These are phyloP conservation scores for Sanghuangporus weigelae DNA, from an alignment of 1,284 basidiomycete species.

Conservation along the genomic window DNA sequence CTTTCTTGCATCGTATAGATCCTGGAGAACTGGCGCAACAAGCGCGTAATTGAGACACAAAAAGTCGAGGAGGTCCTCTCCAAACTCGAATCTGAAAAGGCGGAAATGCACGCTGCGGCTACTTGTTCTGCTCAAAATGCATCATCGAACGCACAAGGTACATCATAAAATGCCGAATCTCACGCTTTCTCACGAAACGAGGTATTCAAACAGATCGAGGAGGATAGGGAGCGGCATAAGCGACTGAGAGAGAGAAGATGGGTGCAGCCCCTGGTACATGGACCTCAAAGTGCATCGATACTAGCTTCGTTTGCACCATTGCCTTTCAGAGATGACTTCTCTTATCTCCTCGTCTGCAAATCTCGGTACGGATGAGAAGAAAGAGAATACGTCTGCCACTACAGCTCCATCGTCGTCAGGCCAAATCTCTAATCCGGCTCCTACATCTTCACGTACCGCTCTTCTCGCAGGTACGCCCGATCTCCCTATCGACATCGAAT, in stretches of 20 bases:
- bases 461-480: not conserved
- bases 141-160: not conserved
- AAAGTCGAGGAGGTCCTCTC: conserved; percentile 64
- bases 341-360: conserved; percentile 22
- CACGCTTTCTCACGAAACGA: conserved; percentile 55
- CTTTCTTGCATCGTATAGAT: conserved; percentile 49
- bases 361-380: conserved; percentile 17
- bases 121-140: conserved; percentile 3
- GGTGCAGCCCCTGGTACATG: conserved; percentile 73
- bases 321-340: conserved; percentile 21
- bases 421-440: not conserved
- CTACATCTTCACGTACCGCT: not conserved
- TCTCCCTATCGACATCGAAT: conserved; percentile 68
- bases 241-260: conserved; percentile 87
- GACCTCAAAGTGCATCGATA: conserved; percentile 35
- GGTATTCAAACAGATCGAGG: conserved; percentile 86
- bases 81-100: conserved; percentile 42
- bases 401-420: conserved; percentile 6
- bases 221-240: conserved; percentile 93
- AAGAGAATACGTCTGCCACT: not conserved
- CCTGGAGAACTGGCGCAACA: conserved; percentile 80
- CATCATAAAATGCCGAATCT: conserved; percentile 13
- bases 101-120: conserved; percentile 21
- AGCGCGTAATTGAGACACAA: conserved; percentile 76
- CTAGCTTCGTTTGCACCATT: conserved; percentile 51